Base-by-base conservation (phyloP, 106 monocot genomes). In the Chionographis japonica region DNA sequence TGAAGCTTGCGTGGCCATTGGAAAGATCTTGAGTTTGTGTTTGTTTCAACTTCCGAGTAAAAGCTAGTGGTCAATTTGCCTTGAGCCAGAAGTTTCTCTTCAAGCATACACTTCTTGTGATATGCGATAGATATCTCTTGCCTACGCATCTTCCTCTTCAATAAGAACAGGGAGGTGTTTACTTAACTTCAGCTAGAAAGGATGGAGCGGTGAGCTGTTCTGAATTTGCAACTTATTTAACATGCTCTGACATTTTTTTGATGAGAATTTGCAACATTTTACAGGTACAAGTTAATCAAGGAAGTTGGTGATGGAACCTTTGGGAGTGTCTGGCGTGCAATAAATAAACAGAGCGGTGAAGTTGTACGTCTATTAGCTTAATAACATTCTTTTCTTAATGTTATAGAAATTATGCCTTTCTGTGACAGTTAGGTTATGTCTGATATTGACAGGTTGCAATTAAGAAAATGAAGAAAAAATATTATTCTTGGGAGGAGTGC, bases 251-350 rank as follows among this genome's bases (percentile, higher is more conserved):
- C 46, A 10, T 46, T 46, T 6, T 27, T 46, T 10, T 46, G 46
- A 46, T 0, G 9, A 46, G 46, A 46, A 10, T 46, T 10, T 46
- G 46, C 5, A 6, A 6, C 9, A 1, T 65, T 5, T 54, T 70
- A 56, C 75, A 90, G 90, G 71, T 90, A 90, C 69, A 90, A 80
- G 68, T 60, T 90, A 62, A 90, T 90, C 37, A 90, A 86, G 56
- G 83, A 90, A 86, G 83, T 90, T 80, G 90, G 90, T 64, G 86
- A 90, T 67, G 90, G 90, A 62, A 86, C 90, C 14, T 90, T 90
- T 67, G 90, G 90, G 68, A 86, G 80, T 71, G 86, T 90, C 41
- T 90, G 83, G 85, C 70, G 90, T 46, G 90, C 90, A 38, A 72
- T 83, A 80, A 86, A 83, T 74, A 86, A 90, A 52, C 77, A 78